A percentile compares a stretch with the other conserved stretches of the same genome.
Conservation (phyloP, 768 basidiomycete species). For the Mycena haematopus region DNA sequence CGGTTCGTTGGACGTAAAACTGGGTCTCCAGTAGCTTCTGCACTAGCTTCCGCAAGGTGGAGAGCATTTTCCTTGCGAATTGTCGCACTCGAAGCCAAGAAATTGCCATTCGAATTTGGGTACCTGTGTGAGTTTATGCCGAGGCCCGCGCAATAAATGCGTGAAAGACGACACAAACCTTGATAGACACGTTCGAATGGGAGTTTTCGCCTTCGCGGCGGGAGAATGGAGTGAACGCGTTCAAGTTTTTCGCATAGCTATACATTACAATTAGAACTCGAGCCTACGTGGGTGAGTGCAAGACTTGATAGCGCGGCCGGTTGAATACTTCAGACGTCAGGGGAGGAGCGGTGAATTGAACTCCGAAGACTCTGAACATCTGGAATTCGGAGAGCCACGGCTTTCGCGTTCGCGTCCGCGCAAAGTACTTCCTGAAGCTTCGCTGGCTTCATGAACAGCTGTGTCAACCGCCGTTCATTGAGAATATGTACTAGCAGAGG, state of each 20-base stretch:
- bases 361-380: constrained; percentile 8
- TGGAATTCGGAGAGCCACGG: constrained; percentile 2
- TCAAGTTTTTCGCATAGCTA: not conserved
- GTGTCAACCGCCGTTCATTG: too few relatives aligned
- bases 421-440: too few relatives aligned
- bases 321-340: constrained; percentile 7
- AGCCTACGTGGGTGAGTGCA: constrained; percentile 15
- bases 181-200: not conserved
- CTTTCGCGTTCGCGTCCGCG: not conserved
- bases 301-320: constrained; percentile 16
- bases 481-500: too few relatives aligned
- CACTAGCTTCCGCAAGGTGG: not conserved
- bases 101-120: not conserved
- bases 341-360: not conserved
- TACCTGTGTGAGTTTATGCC: not conserved
- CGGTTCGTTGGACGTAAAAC: not conserved
- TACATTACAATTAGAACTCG: too few relatives aligned
- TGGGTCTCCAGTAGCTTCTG: not conserved
- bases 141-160: not conserved
- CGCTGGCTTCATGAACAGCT: too few relatives aligned
- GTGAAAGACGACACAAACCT: not conserved
- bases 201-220: not conserved
- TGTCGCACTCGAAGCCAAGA: not conserved
- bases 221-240: not conserved
- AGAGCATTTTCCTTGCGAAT: not conserved